Evolutionary conservation across 257 asterid genomes (phyloP).

Genomic region (Solanum infundibuliforme): DNA sequence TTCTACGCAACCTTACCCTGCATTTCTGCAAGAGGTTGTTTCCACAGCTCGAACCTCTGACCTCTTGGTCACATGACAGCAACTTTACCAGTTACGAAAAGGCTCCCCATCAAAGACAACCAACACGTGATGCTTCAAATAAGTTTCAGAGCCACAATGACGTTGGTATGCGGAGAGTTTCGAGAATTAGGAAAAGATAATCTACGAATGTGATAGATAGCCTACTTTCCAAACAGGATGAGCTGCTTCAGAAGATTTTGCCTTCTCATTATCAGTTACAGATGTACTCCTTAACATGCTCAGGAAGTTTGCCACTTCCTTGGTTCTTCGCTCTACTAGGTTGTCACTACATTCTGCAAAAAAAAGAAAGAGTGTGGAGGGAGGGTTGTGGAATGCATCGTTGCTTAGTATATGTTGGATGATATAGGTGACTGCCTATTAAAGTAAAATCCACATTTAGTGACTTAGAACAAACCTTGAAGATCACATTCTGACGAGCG

Average conservation of each 20-base stretch:
- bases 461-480: neutral
- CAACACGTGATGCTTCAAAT: neutral
- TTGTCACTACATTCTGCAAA: constrained; percentile 41
- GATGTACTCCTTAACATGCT: constrained; percentile 76
- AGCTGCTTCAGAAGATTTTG: constrained; percentile 31
- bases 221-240: constrained; percentile 67
- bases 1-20: neutral
- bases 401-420: neutral
- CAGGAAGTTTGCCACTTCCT: constrained; percentile 54
- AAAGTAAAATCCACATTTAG: neutral
- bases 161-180: neutral
- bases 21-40: neutral
- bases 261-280: constrained; percentile 17
- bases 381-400: neutral
- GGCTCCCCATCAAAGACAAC: neutral
- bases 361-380: neutral
- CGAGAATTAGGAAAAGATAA: neutral
- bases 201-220: neutral
- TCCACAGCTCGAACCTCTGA: neutral
- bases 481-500: constrained; percentile 21
- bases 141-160: neutral
- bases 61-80: neutral
- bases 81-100: neutral
- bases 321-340: constrained; percentile 51
- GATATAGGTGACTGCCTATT: neutral